phyloP scores from a whole-genome alignment of 2,329 filamentous ascomycete species.

The Penicillium griseofulvum region DNA sequence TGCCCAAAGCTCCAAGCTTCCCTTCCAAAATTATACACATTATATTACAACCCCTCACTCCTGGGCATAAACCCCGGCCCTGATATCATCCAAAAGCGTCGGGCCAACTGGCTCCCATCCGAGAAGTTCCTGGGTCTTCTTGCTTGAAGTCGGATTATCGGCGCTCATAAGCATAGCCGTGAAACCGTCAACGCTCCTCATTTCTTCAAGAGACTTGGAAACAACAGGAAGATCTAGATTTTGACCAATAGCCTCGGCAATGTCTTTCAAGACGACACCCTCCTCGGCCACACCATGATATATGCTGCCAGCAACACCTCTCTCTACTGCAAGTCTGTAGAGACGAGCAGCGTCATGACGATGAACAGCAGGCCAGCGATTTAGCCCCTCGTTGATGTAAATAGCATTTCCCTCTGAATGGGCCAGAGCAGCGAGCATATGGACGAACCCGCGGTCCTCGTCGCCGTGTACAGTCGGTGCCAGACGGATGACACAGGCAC shows the following conservation, averaged over 20 bases:
- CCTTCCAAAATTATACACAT: background rate
- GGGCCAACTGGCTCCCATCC: slow-evolving; percentile 34
- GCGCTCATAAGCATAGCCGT: slow-evolving; percentile 20
- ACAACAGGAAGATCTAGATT: slow-evolving; percentile 33
- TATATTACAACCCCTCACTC: background rate
- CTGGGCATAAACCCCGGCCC: slow-evolving; percentile 22
- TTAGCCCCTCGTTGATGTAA: slow-evolving; percentile 39
- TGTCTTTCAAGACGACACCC: slow-evolving; percentile 36
- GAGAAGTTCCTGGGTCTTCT: slow-evolving; percentile 36
- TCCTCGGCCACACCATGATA: slow-evolving; percentile 42
- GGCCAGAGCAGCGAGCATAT: slow-evolving; percentile 27
- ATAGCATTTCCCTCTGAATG: slow-evolving; percentile 26
- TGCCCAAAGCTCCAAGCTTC: background rate
- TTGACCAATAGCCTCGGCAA: slow-evolving; percentile 37
- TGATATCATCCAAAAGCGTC: slow-evolving; percentile 31
- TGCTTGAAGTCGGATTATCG: slow-evolving; percentile 37
- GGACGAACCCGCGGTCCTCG: slow-evolving; percentile 34
- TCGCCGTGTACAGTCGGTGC: slow-evolving; percentile 41
- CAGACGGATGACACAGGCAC: slow-evolving; percentile 38
- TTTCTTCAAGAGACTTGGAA: slow-evolving; percentile 30
- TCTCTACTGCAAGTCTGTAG: slow-evolving; percentile 42
- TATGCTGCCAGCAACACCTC: slow-evolving; percentile 33
- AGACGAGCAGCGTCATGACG: slow-evolving; percentile 39
- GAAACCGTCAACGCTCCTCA: slow-evolving; percentile 30
- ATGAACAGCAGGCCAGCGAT: slow-evolving; percentile 41